Conservation (phyloP, 2,329 filamentous ascomycete genomes). For the Cercospora zeina region DNA sequence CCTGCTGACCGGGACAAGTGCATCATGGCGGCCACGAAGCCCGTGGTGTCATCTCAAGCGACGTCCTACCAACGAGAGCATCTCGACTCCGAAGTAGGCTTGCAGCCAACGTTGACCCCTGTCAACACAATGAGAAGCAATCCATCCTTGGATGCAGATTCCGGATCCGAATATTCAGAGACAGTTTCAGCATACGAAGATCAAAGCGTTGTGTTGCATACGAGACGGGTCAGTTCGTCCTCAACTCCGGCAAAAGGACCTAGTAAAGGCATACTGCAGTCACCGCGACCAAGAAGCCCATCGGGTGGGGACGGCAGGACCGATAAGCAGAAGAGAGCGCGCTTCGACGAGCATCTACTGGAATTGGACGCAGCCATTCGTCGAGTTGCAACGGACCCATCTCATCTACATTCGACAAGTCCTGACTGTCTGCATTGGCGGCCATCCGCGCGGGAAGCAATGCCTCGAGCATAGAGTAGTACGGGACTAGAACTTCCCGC, state of each 20-base stretch:
- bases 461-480: constrained; percentile 13
- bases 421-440: background rate
- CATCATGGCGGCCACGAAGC: constrained; percentile 17
- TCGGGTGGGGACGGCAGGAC: background rate
- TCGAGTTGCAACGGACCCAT: constrained; percentile 10
- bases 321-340: constrained; percentile 20
- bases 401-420: background rate
- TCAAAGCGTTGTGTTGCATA: background rate
- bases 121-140: background rate
- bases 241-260: background rate
- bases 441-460: background rate
- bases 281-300: background rate
- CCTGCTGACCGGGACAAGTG: constrained; percentile 11
- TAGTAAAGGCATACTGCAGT: constrained; percentile 1
- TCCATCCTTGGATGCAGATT: background rate
- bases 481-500: constrained; percentile 14
- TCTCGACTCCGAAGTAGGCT: background rate
- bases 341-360: constrained; percentile 14
- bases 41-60: constrained; percentile 1
- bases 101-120: constrained; percentile 4
- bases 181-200: background rate
- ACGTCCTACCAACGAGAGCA: background rate
- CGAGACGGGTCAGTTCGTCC: background rate
- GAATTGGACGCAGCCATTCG: constrained; percentile 12
- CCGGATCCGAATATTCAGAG: constrained; percentile 6